Base-by-base conservation (phyloP, 768 basidiomycete genomes). In the Hypholoma sublateritium region DNA sequence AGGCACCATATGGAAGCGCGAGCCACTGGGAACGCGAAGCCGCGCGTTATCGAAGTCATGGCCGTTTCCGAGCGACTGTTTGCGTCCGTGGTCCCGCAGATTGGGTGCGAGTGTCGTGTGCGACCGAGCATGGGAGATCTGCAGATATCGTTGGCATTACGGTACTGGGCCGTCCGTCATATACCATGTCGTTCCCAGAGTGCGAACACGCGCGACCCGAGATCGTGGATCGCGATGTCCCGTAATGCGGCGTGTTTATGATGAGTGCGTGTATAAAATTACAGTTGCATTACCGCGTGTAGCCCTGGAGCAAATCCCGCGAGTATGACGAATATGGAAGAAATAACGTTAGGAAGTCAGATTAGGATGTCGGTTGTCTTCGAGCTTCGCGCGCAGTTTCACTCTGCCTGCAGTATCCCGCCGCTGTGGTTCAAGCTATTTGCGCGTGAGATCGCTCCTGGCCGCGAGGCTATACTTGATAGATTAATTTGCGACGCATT, bases 401-500 rank as follows among this genome's bases (percentile, higher is more conserved):
- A 65, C 35, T 65, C 60, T 32, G 58, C 52, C 41, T 63, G 54
- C 19, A 50, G 36, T 34, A 59, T 65, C 41, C 63, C 67, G 60
- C 41, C 60, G 51, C 46, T 48, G 44, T 67, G 60, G 55, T 68
- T 61, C 35, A 56, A 55, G 53, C 69, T 72, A 60, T 69, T 71
- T 32, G 65, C 57, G 57, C 72, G 67, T 51, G 72, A 72, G 53
- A 74, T 62, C 6, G 70, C 68, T 16, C 56, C 61, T 53, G 63
- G 72, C 47, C 86, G 77, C 42, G 86, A 77, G 32, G 77, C 71
- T 57, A 84, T 66, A n/a, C 73, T 75, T 36, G 82, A 76, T 39
- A 89, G 66, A 66, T 80, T 89, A 67, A 85, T 79, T 69, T 85
- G 81, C 4, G 88, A 89, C 7, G 78, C 76, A 60, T 88, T 90